A percentile compares a stretch with the other conserved stretches of the same genome.
These are phyloP conservation scores for Debaryomyces subglobosus DNA, from an alignment of 1,139 yeast species.

Conservation along the genomic window DNA sequence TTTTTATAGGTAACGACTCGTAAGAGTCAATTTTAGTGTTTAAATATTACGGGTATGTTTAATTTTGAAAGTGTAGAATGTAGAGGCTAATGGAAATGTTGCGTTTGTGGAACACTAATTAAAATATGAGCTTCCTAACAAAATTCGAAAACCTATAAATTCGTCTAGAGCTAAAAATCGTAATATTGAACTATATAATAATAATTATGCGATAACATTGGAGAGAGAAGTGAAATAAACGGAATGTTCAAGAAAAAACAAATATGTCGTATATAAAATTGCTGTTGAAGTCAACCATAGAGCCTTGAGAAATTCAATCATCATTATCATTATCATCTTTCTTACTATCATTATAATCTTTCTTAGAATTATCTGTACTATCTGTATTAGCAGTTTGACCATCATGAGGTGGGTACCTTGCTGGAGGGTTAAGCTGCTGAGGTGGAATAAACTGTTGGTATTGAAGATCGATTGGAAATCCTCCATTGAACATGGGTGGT, in stretches of 20 bases:
- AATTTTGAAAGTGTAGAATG: neutral
- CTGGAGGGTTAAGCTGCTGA: conserved; percentile 2
- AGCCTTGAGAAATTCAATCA: neutral
- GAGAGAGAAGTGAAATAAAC: conserved; percentile 4
- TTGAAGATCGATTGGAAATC: conserved; percentile 13
- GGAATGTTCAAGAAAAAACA: neutral
- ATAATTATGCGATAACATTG: conserved; percentile 3
- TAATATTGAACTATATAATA: conserved; percentile 3
- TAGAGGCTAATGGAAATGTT: neutral
- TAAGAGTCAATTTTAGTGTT: conserved; percentile 5
- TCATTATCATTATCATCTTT: conserved; percentile 1
- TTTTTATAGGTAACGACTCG: conserved; percentile 1
- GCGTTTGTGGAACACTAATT: neutral
- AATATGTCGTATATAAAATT: neutral
- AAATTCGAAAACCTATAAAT: neutral
- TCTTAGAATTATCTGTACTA: neutral
- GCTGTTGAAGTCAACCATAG: neutral
- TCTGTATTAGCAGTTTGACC: conserved; percentile 1
- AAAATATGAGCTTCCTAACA: neutral
- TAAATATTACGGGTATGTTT: conserved; percentile 5
- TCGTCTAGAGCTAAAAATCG: neutral
- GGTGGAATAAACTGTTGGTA: conserved; percentile 16
- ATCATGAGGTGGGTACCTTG: neutral
- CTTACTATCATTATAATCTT: conserved; percentile 4
- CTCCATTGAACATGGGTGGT: conserved; percentile 16